Conservation (phyloP, 345 rosid species). For the Durio zibethinus region DNA sequence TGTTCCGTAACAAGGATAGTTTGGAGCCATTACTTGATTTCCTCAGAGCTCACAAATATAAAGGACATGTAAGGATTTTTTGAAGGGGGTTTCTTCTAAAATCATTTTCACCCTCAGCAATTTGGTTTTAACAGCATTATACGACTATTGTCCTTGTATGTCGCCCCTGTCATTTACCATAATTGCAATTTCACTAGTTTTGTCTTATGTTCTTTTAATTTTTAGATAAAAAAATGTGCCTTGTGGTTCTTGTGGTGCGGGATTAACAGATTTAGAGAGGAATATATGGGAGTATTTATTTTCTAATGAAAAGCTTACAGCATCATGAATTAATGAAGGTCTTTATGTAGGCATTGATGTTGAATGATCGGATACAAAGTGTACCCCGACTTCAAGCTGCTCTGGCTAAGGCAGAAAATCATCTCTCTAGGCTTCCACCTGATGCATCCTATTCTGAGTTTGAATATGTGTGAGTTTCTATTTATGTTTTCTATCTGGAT, state of each 20-base stretch:
- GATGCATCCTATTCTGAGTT: constrained; percentile 72
- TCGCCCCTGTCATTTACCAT: background rate
- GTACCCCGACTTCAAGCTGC: constrained; percentile 59
- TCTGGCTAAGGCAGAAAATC: constrained; percentile 83
- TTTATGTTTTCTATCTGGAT: background rate
- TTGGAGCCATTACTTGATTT: constrained; percentile 87
- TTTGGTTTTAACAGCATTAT: background rate
- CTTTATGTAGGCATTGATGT: constrained; percentile 67
- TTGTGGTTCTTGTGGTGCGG: background rate
- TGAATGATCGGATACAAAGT: constrained; percentile 81
- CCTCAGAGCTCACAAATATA: constrained; percentile 75
- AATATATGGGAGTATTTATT: background rate
- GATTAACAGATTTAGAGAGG: background rate
- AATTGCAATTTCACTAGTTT: background rate
- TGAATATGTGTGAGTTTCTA: constrained; percentile 50
- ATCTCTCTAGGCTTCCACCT: constrained; percentile 65
- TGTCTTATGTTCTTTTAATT: background rate
- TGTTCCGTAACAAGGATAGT: constrained; percentile 90
- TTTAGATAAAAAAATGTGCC: background rate
- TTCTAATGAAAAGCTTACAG: background rate
- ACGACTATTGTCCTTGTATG: background rate
- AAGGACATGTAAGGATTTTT: constrained; percentile 76
- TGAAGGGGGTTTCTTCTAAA: background rate
- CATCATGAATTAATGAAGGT: background rate
- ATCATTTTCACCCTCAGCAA: background rate